Evolutionary conservation across 441 rosid species (phyloP), one percentile per base, ranked within the genome.

Genomic region (Adansonia grandidieri): DNA sequence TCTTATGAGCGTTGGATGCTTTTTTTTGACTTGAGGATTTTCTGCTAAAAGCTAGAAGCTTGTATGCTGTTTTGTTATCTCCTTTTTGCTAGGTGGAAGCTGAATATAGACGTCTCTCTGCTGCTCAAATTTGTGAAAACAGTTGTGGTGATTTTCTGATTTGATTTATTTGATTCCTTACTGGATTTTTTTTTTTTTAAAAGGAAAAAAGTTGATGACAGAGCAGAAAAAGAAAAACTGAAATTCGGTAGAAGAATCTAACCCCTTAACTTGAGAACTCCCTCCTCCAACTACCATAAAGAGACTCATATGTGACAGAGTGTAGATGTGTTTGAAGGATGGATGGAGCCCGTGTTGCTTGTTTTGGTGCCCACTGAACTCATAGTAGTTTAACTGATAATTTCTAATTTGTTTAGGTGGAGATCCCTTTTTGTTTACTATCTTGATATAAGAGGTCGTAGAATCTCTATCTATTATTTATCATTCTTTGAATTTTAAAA

Each of bases 401-500:
- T 17, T 20, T 73, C 32, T 56, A 73, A 24, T 40, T 56, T 44
- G 53, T 73, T 20, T 73, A 13, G 66, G 72, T 61, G 61, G 77
- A 78, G 61, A 58, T 76, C n/a, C 42, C 14, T 14, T 63, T n/a
- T 6, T 44, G 11, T 71, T 7, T 15, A 13, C 28, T 32, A 15
- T 24, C 9, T 40, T 73, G 24, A 4, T 53, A 48, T 61, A 74
- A 65, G 17, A 20, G 48, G 48, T 68, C 14, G 56, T 28, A 24
- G 66, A 24, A 70, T 64, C 37, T 45, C 57, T 79, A 17, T 70
- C 42, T 51, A 48, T 63, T 22, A 74, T 71, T 9, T 65, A 63
- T 81, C 65, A 10, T 71, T 81, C 77, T 68, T 60, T 60, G 82
- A 64, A 54, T 77, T 73, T 60, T 17, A 54, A 0, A 76, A 77